phyloP scores from a whole-genome alignment of 2,329 filamentous ascomycete species.

The Annulohypoxylon truncatum region DNA sequence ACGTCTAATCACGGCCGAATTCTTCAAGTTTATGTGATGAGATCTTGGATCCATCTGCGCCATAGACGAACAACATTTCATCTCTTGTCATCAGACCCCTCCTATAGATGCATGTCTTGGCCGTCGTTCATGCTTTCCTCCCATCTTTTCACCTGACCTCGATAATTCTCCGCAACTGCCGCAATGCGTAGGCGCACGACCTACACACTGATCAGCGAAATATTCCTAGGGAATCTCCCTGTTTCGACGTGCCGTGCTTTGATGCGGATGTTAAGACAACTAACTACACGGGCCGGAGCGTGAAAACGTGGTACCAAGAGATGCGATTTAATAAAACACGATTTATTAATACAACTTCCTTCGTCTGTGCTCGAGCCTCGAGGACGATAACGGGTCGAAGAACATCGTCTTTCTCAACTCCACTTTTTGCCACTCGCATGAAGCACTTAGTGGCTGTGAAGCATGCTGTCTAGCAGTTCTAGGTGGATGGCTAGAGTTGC shows the following conservation, averaged over 20 bases:
- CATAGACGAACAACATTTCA: neutral
- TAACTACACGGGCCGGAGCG: neutral
- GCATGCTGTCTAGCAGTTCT: neutral
- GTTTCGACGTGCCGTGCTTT: neutral
- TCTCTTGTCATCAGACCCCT: neutral
- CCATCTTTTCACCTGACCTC: neutral
- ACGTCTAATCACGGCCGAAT: neutral
- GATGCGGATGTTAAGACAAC: neutral
- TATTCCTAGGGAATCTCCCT: neutral
- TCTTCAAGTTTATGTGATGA: neutral
- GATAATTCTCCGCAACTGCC: neutral
- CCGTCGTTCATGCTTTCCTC: neutral
- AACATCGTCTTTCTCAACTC: neutral
- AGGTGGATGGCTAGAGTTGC: no score
- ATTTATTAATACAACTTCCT: no score
- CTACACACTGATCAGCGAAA: neutral
- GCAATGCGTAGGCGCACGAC: neutral
- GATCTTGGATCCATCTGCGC: neutral
- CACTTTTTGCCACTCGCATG: neutral
- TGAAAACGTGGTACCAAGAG: neutral
- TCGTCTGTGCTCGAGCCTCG: neutral
- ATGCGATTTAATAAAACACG: neutral
- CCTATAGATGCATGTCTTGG: neutral
- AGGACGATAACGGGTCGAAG: neutral
- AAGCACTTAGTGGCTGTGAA: neutral